A percentile compares a stretch with the other conserved stretches of the same genome.
These are phyloP conservation scores for Backusella mclennaniae DNA, from an alignment of 192 early-diverging fungal species.

Conservation along the genomic window DNA sequence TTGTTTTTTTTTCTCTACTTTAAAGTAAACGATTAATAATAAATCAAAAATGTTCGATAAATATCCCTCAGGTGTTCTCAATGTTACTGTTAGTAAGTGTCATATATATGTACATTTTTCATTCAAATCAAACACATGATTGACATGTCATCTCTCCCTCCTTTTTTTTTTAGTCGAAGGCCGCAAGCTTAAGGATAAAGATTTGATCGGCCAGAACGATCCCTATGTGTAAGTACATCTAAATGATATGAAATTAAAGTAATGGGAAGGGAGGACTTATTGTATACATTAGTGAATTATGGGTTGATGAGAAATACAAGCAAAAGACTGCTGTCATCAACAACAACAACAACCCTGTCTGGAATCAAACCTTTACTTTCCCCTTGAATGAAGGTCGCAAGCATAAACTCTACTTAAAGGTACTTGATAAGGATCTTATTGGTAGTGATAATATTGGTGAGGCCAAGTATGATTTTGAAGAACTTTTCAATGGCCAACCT, in stretches of 20 bases:
- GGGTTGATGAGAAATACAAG: conserved; percentile 32
- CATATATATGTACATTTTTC: neutral
- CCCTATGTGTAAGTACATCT: conserved; percentile 11
- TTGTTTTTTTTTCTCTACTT: neutral
- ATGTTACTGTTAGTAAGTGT: conserved; percentile 23
- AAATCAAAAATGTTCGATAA: conserved; percentile 3
- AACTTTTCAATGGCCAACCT: conserved; percentile 22
- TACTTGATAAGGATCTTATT: conserved; percentile 36
- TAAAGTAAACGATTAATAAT: neutral
- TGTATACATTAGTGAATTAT: conserved; percentile 13
- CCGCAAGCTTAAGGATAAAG: conserved; percentile 30
- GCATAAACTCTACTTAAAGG: conserved; percentile 39
- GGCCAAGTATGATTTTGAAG: conserved; percentile 19
- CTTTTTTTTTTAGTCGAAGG: conserved; percentile 29
- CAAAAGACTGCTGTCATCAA: conserved; percentile 16
- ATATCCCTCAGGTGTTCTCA: conserved; percentile 11
- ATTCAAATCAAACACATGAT: neutral
- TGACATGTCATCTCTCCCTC: neutral
- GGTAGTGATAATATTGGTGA: conserved; percentile 39
- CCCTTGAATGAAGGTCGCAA: conserved; percentile 8
- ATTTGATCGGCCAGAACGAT: conserved; percentile 33
- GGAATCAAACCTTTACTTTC: conserved; percentile 33
- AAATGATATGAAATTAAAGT: neutral
- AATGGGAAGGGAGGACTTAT: neutral
- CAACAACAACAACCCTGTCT: conserved; percentile 31